phyloP scores from a whole-genome alignment of 2,329 filamentous ascomycete species.

The Colletotrichum truncatum region DNA sequence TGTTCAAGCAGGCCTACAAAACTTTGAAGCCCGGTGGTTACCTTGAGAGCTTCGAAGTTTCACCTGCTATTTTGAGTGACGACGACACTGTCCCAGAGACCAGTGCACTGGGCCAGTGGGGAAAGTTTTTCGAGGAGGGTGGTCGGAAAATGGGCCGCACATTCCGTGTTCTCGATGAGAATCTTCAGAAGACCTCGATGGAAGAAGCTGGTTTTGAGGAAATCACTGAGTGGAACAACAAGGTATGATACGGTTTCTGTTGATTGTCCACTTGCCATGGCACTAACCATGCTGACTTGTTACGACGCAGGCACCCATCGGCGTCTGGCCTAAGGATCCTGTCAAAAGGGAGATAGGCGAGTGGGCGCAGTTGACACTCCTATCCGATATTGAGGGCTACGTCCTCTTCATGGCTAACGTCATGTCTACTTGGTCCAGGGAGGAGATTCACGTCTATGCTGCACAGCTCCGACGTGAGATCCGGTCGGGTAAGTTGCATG shows the following conservation, averaged over 20 bases:
- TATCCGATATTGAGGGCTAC: conserved; percentile 43
- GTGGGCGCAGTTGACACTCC: conserved; percentile 40
- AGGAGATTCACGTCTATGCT: conserved; percentile 44
- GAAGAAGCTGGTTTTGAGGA: conserved; percentile 39
- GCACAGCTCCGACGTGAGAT: conserved; percentile 44
- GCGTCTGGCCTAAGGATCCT: conserved; percentile 50
- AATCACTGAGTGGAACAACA: conserved; percentile 33
- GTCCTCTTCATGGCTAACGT: conserved; percentile 45
- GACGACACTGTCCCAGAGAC: conserved; percentile 39
- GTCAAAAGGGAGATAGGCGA: conserved; percentile 46
- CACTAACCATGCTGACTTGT: conserved; percentile 22
- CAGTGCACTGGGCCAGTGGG: conserved; percentile 44
- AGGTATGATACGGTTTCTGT: conserved; percentile 8
- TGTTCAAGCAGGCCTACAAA: conserved; percentile 57
- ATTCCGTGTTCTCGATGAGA: conserved; percentile 42
- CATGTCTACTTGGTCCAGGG: conserved; percentile 44
- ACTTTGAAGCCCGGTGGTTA: conserved; percentile 60
- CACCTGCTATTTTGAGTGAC: conserved; percentile 37
- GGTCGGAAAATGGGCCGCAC: conserved; percentile 42
- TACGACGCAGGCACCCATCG: conserved; percentile 38
- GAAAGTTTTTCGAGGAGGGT: conserved; percentile 42
- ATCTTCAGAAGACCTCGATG: conserved; percentile 40
- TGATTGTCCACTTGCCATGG: too few species aligned
- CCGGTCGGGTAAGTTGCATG: conserved; percentile 37
- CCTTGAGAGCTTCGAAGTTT: conserved; percentile 49